Conservation (phyloP, 2,329 filamentous ascomycete species). For the Fusarium newnesense region DNA sequence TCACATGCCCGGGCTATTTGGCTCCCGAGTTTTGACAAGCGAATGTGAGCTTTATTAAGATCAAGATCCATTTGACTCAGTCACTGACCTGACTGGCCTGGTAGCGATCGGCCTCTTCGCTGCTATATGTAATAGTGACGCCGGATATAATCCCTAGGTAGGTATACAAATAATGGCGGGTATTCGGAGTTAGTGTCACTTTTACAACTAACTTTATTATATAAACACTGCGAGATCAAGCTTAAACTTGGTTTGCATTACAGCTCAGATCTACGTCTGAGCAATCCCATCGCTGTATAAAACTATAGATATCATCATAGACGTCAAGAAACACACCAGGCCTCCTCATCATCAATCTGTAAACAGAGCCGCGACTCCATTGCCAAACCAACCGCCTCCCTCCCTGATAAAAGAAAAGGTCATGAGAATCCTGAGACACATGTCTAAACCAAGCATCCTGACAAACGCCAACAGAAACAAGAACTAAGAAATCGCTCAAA, state of each 20-base stretch:
- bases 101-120: neutral
- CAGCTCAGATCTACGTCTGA: constrained; percentile 4
- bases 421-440: constrained; percentile 38
- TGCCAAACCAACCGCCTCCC: constrained; percentile 24
- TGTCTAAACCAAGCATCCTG: constrained; percentile 36
- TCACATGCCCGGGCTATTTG: constrained; percentile 7
- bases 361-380: constrained; percentile 36
- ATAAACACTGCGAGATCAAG: neutral
- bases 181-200: too few relatives aligned
- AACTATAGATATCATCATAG: constrained; percentile 29
- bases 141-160: too few relatives aligned
- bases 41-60: neutral
- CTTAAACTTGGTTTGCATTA: constrained; percentile 25
- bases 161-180: neutral
- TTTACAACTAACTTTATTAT: too few relatives aligned
- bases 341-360: constrained; percentile 37
- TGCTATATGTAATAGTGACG: too few relatives aligned
- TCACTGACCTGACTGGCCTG: too few relatives aligned
- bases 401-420: constrained; percentile 18
- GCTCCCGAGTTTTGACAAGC: neutral
- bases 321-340: constrained; percentile 4
- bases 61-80: neutral
- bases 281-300: constrained; percentile 5
- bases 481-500: constrained; percentile 10
- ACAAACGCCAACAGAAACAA: constrained; percentile 25